Conservation (phyloP, 305 asterid species). For the Rubia peregrina region DNA sequence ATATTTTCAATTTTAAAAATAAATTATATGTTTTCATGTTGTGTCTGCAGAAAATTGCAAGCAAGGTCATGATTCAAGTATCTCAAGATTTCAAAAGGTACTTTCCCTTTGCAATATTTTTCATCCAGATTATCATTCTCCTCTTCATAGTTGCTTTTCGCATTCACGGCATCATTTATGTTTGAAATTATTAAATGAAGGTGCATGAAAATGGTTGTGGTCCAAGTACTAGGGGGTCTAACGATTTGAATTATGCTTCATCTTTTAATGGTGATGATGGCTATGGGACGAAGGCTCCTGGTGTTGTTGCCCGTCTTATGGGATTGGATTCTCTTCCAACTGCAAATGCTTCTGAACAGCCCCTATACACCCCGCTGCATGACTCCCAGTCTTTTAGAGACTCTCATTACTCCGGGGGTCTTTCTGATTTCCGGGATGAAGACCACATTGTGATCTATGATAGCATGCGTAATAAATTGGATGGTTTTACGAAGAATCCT, state of each 20-base stretch:
- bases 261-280: conserved; percentile 56
- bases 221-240: conserved; percentile 30
- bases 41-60: conserved; percentile 49
- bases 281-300: conserved; percentile 63
- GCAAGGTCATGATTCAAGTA: conserved; percentile 46
- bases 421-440: conserved; percentile 43
- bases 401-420: conserved; percentile 38
- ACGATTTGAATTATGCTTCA: conserved; percentile 46
- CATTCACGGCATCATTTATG: conserved; percentile 10
- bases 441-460: conserved; percentile 76
- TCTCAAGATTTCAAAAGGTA: conserved; percentile 58
- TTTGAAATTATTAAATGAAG: conserved; percentile 31
- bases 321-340: conserved; percentile 91
- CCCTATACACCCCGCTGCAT: conserved; percentile 32
- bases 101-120: conserved; percentile 15
- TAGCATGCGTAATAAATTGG: conserved; percentile 73
- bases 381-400: conserved; percentile 64
- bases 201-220: conserved; percentile 47
- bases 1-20: conserved; percentile 5
- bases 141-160: not conserved
- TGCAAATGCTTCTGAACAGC: conserved; percentile 46
- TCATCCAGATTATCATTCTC: conserved; percentile 5
- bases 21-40: conserved; percentile 14
- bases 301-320: conserved; percentile 99
- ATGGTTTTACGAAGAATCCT: conserved; percentile 66